Evolutionary conservation across 2,329 filamentous ascomycete species (phyloP), one percentile per base, ranked within the genome.

Genomic region (Aspergillus pseudoglaucus): DNA sequence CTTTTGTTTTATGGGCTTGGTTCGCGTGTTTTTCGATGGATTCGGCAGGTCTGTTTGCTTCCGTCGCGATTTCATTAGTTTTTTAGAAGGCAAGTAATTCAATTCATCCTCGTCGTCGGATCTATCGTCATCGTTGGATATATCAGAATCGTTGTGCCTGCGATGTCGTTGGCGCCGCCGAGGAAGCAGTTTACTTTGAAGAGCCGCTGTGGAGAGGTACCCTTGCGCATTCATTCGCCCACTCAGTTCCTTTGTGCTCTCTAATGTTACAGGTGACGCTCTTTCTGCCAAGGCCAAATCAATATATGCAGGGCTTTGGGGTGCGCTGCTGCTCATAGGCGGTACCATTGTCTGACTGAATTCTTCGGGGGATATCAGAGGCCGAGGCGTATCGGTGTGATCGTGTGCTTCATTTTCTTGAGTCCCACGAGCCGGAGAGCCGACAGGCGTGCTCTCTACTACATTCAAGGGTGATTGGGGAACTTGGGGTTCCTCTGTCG

Each of bases 81-180:
- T 51, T 27, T 53, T 55, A 35, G 55, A 38, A 17, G 59, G 59
- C 9, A 59, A 44, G 45, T 62, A 63, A 40, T 56, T 64, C 39
- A 70, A 53, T 49, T 71, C 68, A 47, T 71, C 68, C 14, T 70
- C 65, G 45, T 69, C 66, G 44, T 53, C 58, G 44, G 59, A 53
- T 40, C 62, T 62, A 37, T 60, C 61, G 12, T 61, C 58, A 42
- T 63, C 59, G 38, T 55, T 59, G 6, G 57, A 48, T 6, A 59
- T 37, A 7, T 63, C 59, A 44, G 54, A 51, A 44, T 56, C 51
- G 12, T 48, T 54, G 9, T 46, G 56, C 49, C 53, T 57, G 40
- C 50, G 58, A 32, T 50, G 61, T 41, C 53, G 56, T 32, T 59
- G 57, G 25, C 62, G 64, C 39, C 65, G 62, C 25, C 61, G 59